Evolutionary conservation across 345 rosid species (phyloP).

Genomic region (Hibiscus mutabilis): DNA sequence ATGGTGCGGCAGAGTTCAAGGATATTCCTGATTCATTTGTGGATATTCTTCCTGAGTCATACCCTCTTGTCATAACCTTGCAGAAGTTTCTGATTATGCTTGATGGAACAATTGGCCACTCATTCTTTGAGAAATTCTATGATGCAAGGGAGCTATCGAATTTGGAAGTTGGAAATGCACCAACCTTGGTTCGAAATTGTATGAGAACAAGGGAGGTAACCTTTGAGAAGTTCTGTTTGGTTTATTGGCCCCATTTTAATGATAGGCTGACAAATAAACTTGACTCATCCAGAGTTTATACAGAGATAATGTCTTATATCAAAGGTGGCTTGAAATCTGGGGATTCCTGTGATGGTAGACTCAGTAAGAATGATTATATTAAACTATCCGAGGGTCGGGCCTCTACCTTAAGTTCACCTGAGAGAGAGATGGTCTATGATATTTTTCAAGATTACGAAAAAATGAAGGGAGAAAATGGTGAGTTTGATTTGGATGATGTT

Average conservation of each 20-base stretch:
- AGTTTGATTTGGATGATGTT: slow-evolving; percentile 51
- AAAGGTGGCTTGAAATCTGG: slow-evolving; percentile 36
- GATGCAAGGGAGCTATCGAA: slow-evolving; percentile 15
- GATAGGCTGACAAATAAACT: slow-evolving; percentile 27
- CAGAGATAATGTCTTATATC: slow-evolving; percentile 48
- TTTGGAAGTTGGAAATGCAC: slow-evolving; percentile 14
- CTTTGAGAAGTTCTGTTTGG: slow-evolving; percentile 34
- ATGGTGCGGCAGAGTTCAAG: slow-evolving; percentile 25
- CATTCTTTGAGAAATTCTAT: slow-evolving; percentile 41
- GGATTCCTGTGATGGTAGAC: slow-evolving; percentile 22
- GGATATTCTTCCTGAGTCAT: slow-evolving; percentile 23
- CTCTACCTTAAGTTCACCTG: slow-evolving; percentile 24
- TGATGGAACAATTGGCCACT: slow-evolving; percentile 41
- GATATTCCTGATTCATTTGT: slow-evolving; percentile 39
- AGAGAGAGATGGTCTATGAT: slow-evolving; percentile 32
- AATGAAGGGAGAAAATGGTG: slow-evolving; percentile 32
- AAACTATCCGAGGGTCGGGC: slow-evolving; percentile 25
- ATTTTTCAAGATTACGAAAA: slow-evolving; percentile 37
- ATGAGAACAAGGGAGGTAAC: slow-evolving; percentile 40
- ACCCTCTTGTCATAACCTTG: slow-evolving; percentile 51
- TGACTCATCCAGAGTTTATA: slow-evolving; percentile 40
- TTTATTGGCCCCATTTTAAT: slow-evolving; percentile 50
- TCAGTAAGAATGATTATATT: slow-evolving; percentile 30
- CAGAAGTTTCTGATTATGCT: slow-evolving; percentile 52
- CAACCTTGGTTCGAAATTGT: slow-evolving; percentile 23